Evolutionary conservation across 345 rosid genomes (phyloP), one percentile per base, ranked within the genome.

Genomic region (Euclidium syriacum): DNA sequence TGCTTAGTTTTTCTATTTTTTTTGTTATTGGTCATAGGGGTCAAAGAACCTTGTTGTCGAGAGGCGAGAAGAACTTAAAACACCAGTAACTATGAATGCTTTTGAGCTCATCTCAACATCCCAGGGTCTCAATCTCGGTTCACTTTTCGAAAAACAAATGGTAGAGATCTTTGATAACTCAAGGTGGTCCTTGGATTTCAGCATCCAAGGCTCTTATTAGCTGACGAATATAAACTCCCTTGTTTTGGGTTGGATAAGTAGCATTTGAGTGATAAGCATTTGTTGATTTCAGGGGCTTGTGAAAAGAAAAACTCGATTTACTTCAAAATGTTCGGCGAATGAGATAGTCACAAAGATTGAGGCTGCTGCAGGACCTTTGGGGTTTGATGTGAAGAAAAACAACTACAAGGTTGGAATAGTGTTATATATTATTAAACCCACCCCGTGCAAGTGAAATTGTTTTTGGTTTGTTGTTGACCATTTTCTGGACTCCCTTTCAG

Each of bases 71-170:
- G 87, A 77, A 48, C 78, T 75, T 23, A 75, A 58, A 27, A 82
- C 81, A 38, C 99, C 99, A 65, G 75, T 81, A 47, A 79, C 95
- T 20, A 83, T 95, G 99, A 95, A 95, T 75, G 97, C 99, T 7
- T 95, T 95, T 75, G 97, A 95, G 80, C 95, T 95, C 61, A 95
- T 95, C 67, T 84, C 97, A 29, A 86, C 88, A 12, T 95, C 97
- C 19, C 99, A 84, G 74, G 95, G 99, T 70, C 97, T 95, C 71
- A 95, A 95, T 81, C 97, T 95, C 32, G 67, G 96, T 65, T 69
- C 81, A 44, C 90, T 95, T 51, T 95, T 95, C 58, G 97, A 95
- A 79, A 95, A 95, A 78, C 91, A 86, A 82, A 86, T 86, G 97
- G 99, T 87, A 80, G 40, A 76, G 12, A 52, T 3, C 19, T 51